Percentiles rank a stretch among this genome's conserved stretches.
Evolutionary conservation across 2,329 filamentous ascomycete species (phyloP).

Genomic region (Parastagonospora nodorum): DNA sequence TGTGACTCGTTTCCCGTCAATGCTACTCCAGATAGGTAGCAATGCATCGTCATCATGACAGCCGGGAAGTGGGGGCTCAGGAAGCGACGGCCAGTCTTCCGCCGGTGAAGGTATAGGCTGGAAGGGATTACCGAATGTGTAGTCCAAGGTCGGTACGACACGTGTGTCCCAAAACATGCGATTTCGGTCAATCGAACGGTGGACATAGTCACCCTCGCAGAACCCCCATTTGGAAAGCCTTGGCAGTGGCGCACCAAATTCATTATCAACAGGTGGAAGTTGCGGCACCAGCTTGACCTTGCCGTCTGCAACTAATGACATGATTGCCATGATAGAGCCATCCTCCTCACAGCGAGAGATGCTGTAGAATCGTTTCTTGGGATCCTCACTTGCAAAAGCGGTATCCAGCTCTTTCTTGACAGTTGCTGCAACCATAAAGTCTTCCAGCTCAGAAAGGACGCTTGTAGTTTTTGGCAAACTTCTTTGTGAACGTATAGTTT

Average conservation of each 20-base stretch:
- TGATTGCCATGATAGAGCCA: conserved; percentile 68
- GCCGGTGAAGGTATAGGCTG: conserved; percentile 49
- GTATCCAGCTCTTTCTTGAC: conserved; percentile 67
- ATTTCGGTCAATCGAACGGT: conserved; percentile 68
- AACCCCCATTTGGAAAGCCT: conserved; percentile 67
- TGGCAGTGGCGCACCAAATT: conserved; percentile 47
- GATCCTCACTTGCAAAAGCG: conserved; percentile 49
- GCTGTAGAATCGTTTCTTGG: conserved; percentile 38
- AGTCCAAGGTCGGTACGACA: conserved; percentile 62
- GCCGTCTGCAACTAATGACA: conserved; percentile 67
- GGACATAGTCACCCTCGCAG: conserved; percentile 72
- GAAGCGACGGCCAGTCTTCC: conserved; percentile 26
- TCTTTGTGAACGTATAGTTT: conserved; percentile 67
- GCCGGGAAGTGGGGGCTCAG: conserved; percentile 35
- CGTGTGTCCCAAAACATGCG: conserved; percentile 69
- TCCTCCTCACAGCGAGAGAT: conserved; percentile 65
- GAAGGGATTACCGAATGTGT: conserved; percentile 61
- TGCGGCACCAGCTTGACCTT: conserved; percentile 60
- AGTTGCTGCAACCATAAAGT: conserved; percentile 58
- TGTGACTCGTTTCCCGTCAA: conserved; percentile 64
- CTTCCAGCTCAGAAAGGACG: conserved; percentile 54
- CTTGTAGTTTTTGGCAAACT: conserved; percentile 61
- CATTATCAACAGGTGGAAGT: conserved; percentile 61
- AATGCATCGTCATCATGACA: conserved; percentile 48
- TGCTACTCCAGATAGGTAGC: conserved; percentile 74